These are phyloP conservation scores for Iodosphaeria phyllophila DNA, from an alignment of 2,329 filamentous ascomycete genomes.

Conservation along the genomic window DNA sequence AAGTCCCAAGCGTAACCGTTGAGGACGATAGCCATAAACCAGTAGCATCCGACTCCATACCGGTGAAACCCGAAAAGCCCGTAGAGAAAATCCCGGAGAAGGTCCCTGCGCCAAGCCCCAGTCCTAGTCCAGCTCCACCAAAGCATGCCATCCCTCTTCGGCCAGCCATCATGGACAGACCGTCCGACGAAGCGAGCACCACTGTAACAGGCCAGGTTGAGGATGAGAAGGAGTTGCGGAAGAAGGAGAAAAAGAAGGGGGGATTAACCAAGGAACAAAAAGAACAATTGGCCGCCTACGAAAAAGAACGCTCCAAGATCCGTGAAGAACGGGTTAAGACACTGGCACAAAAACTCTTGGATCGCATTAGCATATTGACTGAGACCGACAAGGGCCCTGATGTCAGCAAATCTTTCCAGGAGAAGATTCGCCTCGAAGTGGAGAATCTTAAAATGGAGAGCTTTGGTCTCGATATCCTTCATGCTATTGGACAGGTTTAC, in stretches of 20 bases:
- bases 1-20: conserved; percentile 12
- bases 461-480: conserved; percentile 88
- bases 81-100: background rate
- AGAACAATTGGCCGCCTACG: conserved; percentile 76
- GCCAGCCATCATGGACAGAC: conserved; percentile 69
- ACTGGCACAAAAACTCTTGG: conserved; percentile 66
- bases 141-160: conserved; percentile 49
- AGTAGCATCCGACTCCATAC: conserved; percentile 19
- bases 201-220: conserved; percentile 47
- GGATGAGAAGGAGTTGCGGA: conserved; percentile 58
- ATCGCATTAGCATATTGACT: conserved; percentile 86
- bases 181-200: conserved; percentile 58
- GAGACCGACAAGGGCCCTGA: conserved; percentile 82
- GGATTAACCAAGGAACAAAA: conserved; percentile 80
- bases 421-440: conserved; percentile 85
- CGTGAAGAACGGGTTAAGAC: conserved; percentile 81
- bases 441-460: conserved; percentile 99
- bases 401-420: conserved; percentile 76
- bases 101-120: conserved; percentile 12
- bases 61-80: conserved; percentile 20
- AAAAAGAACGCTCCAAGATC: conserved; percentile 65
- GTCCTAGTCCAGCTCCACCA: conserved; percentile 20
- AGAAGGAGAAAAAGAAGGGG: conserved; percentile 71
- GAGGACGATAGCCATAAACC: conserved; percentile 15
- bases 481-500: conserved; percentile 87